Evolutionary conservation across 805 yeast genomes (phyloP), one percentile per base, ranked within the genome.

Genomic region (Saturnispora besseyi): DNA sequence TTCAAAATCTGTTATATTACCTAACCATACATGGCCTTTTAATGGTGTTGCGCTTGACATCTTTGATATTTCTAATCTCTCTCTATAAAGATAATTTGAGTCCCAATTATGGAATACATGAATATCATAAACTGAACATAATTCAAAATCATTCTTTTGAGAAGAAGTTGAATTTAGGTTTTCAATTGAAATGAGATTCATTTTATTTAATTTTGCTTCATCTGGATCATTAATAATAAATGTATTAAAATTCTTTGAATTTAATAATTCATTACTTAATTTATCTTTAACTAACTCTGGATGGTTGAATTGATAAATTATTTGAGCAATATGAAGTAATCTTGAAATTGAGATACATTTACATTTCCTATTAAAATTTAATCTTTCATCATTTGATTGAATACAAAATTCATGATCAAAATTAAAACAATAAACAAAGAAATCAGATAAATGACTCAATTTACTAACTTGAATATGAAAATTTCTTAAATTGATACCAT

Each of bases 381-480:
- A 49, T 21, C 52, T 53, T 15, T 52, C 53, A 21, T 49, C 44
- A 11, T 40, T 46, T n/a, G 26, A 21, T 10, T 50, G 34, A 5
- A 59, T 44, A 32, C 60, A 58, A 10, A 42, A 52, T n/a, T 56
- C 60, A 56, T 71, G 73, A 45, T 65, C 67, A 18, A 42, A 24
- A 52, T 76, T 71, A 53, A 80, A 72, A 54, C 88, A 77, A 62
- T 89, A 91, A n/a, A 90, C 78, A 5, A 87, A 69, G 46, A 88
- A 77, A 60, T 87, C 95, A 0, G 93, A 75, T 9, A 88, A 71
- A 28, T 79, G 71, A 32, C 93, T 84, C 53, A 83, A 69, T 61
- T 88, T 89, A n/a, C 88, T 76, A 18, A 81, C 84, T 66, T 91
- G 98, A 50, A 85, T 79, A 60, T 86, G 88, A 64, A 89, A 90